phyloP scores from a whole-genome alignment of 192 early-diverging fungal genomes.

The Phycomyces nitens region DNA sequence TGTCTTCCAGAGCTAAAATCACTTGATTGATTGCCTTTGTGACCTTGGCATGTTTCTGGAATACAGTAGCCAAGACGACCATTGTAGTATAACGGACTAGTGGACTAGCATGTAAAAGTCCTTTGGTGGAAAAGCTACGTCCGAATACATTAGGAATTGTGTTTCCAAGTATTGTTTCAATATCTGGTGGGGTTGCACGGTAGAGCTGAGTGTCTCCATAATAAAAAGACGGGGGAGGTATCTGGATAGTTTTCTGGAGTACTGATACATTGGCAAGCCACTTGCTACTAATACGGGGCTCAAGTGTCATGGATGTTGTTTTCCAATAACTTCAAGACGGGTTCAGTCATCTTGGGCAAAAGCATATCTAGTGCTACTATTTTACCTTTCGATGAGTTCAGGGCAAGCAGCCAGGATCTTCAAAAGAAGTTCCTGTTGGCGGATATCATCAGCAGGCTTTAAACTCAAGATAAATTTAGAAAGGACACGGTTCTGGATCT shows the following conservation, averaged over 20 bases:
- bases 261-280: conserved; percentile 81
- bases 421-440: conserved; percentile 66
- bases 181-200: conserved; percentile 53
- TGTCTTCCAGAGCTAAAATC: conserved; percentile 25
- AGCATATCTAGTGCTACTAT: not conserved
- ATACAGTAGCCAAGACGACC: conserved; percentile 50
- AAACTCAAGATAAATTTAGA: conserved; percentile 54
- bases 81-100: conserved; percentile 64
- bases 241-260: conserved; percentile 61
- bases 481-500: conserved; percentile 54
- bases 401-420: conserved; percentile 65
- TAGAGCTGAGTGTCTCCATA: conserved; percentile 36
- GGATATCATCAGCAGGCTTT: conserved; percentile 58
- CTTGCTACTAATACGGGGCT: conserved; percentile 64
- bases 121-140: conserved; percentile 52
- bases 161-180: conserved; percentile 59
- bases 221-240: conserved; percentile 61
- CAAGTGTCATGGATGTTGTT: conserved; percentile 56
- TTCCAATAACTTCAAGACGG: conserved; percentile 57
- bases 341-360: conserved; percentile 12
- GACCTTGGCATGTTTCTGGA: conserved; percentile 54
- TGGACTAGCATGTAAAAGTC: conserved; percentile 58
- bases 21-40: conserved; percentile 31
- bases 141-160: conserved; percentile 59
- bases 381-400: conserved; percentile 70